phyloP scores from a whole-genome alignment of 2,329 filamentous ascomycete genomes.

The Botrytis cinerea region DNA sequence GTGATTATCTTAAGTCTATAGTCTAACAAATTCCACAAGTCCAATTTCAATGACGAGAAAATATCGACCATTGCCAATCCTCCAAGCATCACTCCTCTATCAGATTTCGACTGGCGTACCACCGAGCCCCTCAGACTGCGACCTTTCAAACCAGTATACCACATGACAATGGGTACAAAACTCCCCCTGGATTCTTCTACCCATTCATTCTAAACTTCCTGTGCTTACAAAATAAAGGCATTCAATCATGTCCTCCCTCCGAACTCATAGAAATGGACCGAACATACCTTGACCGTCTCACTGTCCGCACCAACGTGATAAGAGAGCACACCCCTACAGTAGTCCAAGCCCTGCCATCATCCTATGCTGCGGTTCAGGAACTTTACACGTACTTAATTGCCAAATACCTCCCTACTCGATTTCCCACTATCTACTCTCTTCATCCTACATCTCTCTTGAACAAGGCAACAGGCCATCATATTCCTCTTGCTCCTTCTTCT shows the following conservation, averaged over 20 bases:
- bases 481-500: slow-evolving; percentile 44
- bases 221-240: slow-evolving; percentile 43
- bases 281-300: slow-evolving; percentile 55
- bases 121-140: slow-evolving; percentile 55
- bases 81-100: slow-evolving; percentile 43
- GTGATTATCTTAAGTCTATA: not conserved
- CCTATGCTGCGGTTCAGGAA: slow-evolving; percentile 53
- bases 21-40: slow-evolving; percentile 7
- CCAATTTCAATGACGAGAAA: not conserved
- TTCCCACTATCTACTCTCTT: slow-evolving; percentile 53
- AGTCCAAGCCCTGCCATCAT: slow-evolving; percentile 44
- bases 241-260: slow-evolving; percentile 54
- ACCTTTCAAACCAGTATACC: slow-evolving; percentile 61
- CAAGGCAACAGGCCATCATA: slow-evolving; percentile 46
- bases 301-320: slow-evolving; percentile 51
- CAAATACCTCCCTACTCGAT: slow-evolving; percentile 58
- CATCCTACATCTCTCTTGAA: slow-evolving; percentile 46
- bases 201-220: not conserved
- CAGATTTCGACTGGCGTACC: slow-evolving; percentile 52
- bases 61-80: not conserved
- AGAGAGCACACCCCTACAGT: slow-evolving; percentile 46
- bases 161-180: slow-evolving; percentile 63
- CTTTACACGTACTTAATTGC: slow-evolving; percentile 56
- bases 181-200: not conserved
- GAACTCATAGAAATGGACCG: slow-evolving; percentile 60